Evolutionary conservation across 108 stramenopile species (phyloP).

Genomic region (Skeletonema tropicum): DNA sequence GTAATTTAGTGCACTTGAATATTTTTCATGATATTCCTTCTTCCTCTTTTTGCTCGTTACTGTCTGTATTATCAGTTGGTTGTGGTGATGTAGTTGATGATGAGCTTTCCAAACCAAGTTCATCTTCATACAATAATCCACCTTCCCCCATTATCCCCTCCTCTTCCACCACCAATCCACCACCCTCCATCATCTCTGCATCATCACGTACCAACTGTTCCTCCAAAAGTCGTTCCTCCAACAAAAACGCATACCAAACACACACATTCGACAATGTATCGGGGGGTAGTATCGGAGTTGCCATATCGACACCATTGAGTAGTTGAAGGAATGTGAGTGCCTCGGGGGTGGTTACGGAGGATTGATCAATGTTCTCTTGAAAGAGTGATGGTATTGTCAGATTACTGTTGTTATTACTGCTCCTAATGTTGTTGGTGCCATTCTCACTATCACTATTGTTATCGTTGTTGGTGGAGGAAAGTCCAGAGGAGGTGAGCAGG

Average conservation of each 20-base stretch:
- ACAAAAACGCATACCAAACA: slow-evolving; percentile 42
- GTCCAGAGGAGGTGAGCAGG: slow-evolving; percentile 3
- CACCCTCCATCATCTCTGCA: background rate
- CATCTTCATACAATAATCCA: slow-evolving; percentile 31
- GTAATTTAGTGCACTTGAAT: slow-evolving; percentile 32
- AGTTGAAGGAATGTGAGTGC: slow-evolving; percentile 73
- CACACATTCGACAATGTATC: slow-evolving; percentile 40
- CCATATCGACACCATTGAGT: slow-evolving; percentile 77
- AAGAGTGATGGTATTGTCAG: slow-evolving; percentile 26
- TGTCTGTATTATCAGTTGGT: background rate
- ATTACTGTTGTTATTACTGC: slow-evolving; percentile 3
- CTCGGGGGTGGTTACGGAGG: slow-evolving; percentile 66
- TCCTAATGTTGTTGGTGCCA: no score
- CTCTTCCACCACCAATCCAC: background rate
- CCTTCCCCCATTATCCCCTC: background rate
- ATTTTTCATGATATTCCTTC: background rate
- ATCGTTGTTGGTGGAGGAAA: background rate
- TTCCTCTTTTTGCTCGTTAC: background rate
- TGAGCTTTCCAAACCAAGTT: slow-evolving; percentile 30
- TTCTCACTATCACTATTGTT: no score
- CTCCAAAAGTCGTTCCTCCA: background rate
- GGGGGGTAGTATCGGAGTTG: slow-evolving; percentile 72
- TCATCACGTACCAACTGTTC: background rate
- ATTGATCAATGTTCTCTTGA: slow-evolving; percentile 31
- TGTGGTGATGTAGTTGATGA: background rate